Evolutionary conservation across 768 basidiomycete species (phyloP).

Genomic region (Mycena polygramma): DNA sequence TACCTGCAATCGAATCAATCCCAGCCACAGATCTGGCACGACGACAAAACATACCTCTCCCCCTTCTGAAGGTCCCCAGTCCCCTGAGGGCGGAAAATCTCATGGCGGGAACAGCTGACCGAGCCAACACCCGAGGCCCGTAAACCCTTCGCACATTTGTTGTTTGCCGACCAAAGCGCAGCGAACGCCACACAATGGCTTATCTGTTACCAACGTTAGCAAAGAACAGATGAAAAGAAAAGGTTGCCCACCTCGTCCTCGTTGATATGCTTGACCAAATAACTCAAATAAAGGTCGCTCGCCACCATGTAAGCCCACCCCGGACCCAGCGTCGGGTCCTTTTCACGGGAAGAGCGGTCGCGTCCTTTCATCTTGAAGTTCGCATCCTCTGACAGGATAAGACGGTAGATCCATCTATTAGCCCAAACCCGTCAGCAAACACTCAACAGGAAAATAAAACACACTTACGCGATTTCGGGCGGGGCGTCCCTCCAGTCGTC

Average conservation of each 20-base stretch:
- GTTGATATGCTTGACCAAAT: neutral
- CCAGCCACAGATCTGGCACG: neutral
- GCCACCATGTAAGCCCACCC: slow-evolving; percentile 36
- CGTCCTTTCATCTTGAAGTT: slow-evolving; percentile 36
- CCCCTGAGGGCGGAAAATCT: slow-evolving; percentile 30
- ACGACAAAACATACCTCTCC: neutral
- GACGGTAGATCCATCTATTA: slow-evolving; percentile 17
- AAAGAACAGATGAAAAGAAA: neutral
- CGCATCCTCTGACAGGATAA: slow-evolving; percentile 29
- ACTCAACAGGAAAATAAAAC: too few species aligned
- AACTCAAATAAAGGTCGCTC: slow-evolving; percentile 10
- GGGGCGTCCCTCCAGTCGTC: slow-evolving; percentile 11
- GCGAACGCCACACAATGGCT: neutral
- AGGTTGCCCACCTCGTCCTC: neutral
- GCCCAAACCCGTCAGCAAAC: neutral
- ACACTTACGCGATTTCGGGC: slow-evolving; percentile 15
- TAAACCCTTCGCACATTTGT: slow-evolving; percentile 34
- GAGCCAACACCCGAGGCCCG: slow-evolving; percentile 39
- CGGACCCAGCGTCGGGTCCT: slow-evolving; percentile 30
- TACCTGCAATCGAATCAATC: slow-evolving; percentile 20
- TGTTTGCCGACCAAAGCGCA: slow-evolving; percentile 22
- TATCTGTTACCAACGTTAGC: neutral
- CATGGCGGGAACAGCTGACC: slow-evolving; percentile 36
- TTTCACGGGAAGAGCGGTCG: slow-evolving; percentile 10
- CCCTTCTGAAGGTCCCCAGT: slow-evolving; percentile 6